Evolutionary conservation across 2,329 filamentous ascomycete species (phyloP).

Genomic region (Ceratocystis variospora): DNA sequence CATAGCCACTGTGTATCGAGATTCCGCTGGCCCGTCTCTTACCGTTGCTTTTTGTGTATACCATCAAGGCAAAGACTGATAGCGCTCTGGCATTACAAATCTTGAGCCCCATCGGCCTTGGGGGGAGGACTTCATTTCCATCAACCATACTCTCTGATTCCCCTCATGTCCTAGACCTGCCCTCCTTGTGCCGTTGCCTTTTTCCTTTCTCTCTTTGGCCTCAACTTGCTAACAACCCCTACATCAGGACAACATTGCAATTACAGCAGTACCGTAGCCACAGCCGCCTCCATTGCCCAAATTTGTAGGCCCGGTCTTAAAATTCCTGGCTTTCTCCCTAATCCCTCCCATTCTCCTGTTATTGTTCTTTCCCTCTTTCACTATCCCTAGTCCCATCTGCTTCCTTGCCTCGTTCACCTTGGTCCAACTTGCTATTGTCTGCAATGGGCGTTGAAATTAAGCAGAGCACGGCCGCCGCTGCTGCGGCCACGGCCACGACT

Average conservation of each 20-base stretch:
- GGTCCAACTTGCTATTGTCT: neutral
- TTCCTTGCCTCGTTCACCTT: neutral
- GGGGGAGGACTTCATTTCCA: neutral
- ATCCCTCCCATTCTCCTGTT: neutral
- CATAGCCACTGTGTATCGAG: neutral
- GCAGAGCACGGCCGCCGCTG: neutral
- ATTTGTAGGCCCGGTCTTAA: neutral
- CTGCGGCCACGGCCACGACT: neutral
- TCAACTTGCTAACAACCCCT: neutral
- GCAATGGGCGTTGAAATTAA: slow-evolving; percentile 1
- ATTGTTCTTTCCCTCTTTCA: neutral
- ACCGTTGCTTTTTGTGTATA: neutral
- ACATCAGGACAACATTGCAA: slow-evolving; percentile 1
- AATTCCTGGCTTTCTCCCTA: neutral
- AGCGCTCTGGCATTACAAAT: neutral
- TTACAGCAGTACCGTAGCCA: neutral
- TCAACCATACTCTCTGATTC: neutral
- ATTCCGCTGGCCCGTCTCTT: neutral
- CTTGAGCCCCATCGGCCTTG: neutral
- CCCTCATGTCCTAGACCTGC: neutral
- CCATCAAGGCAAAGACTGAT: neutral
- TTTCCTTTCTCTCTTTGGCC: neutral
- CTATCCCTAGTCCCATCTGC: no score
- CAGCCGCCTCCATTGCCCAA: no score
- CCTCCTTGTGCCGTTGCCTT: neutral